These are phyloP conservation scores for Paecilomyces sp. DNA, from an alignment of 2,329 filamentous ascomycete genomes.

Conservation along the genomic window DNA sequence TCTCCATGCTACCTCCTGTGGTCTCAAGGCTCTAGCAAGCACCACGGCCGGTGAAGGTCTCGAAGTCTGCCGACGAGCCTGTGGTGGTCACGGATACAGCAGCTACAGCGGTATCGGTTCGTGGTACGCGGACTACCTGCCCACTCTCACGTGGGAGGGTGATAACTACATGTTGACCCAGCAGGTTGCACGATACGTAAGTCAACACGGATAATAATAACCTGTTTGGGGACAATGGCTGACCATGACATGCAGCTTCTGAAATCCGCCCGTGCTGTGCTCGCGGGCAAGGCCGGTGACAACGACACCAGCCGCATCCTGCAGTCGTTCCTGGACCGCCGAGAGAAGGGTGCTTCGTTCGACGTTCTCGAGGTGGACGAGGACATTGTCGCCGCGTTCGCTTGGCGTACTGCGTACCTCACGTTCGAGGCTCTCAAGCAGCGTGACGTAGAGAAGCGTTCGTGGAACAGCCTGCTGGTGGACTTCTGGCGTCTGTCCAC, in stretches of 20 bases:
- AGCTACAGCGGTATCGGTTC: conserved; percentile 68
- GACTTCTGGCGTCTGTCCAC: conserved; percentile 72
- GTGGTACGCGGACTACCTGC: conserved; percentile 70
- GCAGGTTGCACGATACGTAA: conserved; percentile 64
- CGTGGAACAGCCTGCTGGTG: conserved; percentile 70
- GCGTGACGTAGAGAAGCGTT: conserved; percentile 65
- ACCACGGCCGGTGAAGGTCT: conserved; percentile 67
- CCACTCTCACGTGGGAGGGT: conserved; percentile 66
- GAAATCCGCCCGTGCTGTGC: conserved; percentile 64
- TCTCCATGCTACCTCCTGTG: conserved; percentile 69
- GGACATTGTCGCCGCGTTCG: conserved; percentile 67
- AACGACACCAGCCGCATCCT: conserved; percentile 66
- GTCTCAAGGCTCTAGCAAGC: conserved; percentile 65
- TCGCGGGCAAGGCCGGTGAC: conserved; percentile 55
- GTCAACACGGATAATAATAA: neutral
- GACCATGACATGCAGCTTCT: conserved; percentile 44
- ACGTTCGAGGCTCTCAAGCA: conserved; percentile 70
- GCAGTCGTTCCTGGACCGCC: conserved; percentile 54
- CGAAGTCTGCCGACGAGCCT: conserved; percentile 67
- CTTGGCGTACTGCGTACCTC: conserved; percentile 66
- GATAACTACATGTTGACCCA: conserved; percentile 80
- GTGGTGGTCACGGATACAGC: conserved; percentile 70
- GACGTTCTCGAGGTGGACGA: conserved; percentile 64
- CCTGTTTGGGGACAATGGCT: neutral
- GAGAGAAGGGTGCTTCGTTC: conserved; percentile 65